phyloP scores from a whole-genome alignment of 495 filamentous ascomycete genomes.

The Penicillium atrosanguineum region DNA sequence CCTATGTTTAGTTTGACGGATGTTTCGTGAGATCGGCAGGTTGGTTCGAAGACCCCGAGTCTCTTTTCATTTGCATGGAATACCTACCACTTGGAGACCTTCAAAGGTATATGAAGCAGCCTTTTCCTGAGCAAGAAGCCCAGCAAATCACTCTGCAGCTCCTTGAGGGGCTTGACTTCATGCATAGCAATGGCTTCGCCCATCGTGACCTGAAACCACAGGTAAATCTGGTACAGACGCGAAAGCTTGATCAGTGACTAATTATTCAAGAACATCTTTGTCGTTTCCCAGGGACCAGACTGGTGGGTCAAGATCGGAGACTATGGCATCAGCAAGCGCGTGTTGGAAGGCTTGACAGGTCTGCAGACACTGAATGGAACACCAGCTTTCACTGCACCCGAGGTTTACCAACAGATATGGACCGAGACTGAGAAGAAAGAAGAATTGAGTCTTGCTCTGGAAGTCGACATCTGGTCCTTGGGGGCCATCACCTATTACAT shows the following conservation, averaged over 20 bases:
- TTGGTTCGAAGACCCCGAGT: conserved; percentile 29
- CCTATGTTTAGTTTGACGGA: conserved; percentile 10
- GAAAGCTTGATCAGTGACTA: neutral
- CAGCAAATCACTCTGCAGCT: conserved; percentile 38
- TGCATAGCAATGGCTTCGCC: conserved; percentile 43
- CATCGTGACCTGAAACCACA: conserved; percentile 50
- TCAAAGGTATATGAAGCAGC: conserved; percentile 1
- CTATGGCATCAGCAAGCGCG: conserved; percentile 1
- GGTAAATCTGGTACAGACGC: neutral
- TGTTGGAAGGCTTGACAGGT: neutral
- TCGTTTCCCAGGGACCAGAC: neutral
- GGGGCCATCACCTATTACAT: conserved; percentile 10
- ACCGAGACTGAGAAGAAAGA: too few species aligned
- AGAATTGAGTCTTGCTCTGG: neutral
- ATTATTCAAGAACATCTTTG: neutral
- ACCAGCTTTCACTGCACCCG: conserved; percentile 2
- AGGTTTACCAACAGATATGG: neutral
- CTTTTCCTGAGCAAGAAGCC: conserved; percentile 35
- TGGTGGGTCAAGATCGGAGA: conserved; percentile 3
- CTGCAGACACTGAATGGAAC: neutral
- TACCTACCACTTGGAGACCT: conserved; percentile 23
- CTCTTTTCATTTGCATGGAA: conserved; percentile 38
- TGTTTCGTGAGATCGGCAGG: conserved; percentile 34
- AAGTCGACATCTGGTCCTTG: conserved; percentile 12
- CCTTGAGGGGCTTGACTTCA: conserved; percentile 37